Percentiles rank a stretch among this genome's conserved stretches.
These are phyloP conservation scores for Cryoendolithus antarcticus DNA, from an alignment of 2,329 filamentous ascomycete species.

Conservation along the genomic window DNA sequence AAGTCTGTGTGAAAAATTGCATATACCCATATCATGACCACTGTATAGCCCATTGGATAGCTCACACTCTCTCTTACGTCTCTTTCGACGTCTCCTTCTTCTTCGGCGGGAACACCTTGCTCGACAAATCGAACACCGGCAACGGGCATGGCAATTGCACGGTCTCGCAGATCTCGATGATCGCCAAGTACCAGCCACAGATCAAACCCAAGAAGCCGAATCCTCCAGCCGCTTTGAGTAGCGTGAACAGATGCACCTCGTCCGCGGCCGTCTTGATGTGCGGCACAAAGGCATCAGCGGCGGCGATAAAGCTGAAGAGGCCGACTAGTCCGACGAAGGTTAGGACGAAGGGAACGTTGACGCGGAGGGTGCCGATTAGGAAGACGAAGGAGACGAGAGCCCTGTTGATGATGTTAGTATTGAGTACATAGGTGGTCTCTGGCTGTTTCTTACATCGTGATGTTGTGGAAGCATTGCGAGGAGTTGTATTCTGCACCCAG, in stretches of 20 bases:
- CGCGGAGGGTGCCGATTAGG: conserved; percentile 13
- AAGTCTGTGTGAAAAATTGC: no score
- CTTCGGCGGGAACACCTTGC: conserved; percentile 11
- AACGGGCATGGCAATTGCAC: conserved; percentile 14
- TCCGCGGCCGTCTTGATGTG: conserved; percentile 9
- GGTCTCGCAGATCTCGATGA: conserved; percentile 13
- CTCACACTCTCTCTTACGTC: no score
- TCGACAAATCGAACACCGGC: conserved; percentile 13
- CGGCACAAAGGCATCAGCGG: conserved; percentile 14
- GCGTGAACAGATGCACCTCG: conserved; percentile 8
- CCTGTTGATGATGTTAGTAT: conserved; percentile 3
- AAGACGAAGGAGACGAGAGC: conserved; percentile 17
- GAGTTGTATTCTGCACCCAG: conserved; percentile 12
- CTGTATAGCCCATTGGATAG: no score
- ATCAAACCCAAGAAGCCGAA: conserved; percentile 16
- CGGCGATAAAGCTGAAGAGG: conserved; percentile 18
- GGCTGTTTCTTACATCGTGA: conserved; percentile 11
- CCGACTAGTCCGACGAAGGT: conserved; percentile 17
- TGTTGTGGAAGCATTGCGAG: conserved; percentile 17
- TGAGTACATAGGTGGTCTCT: not conserved
- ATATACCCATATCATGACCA: no score
- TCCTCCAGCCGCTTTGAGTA: conserved; percentile 16
- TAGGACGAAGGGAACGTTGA: conserved; percentile 15
- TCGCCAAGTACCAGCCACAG: conserved; percentile 17
- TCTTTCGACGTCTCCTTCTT: conserved; percentile 2